Conservation (phyloP, 2,329 filamentous ascomycete species). For the Diaporthe ilicicola region DNA sequence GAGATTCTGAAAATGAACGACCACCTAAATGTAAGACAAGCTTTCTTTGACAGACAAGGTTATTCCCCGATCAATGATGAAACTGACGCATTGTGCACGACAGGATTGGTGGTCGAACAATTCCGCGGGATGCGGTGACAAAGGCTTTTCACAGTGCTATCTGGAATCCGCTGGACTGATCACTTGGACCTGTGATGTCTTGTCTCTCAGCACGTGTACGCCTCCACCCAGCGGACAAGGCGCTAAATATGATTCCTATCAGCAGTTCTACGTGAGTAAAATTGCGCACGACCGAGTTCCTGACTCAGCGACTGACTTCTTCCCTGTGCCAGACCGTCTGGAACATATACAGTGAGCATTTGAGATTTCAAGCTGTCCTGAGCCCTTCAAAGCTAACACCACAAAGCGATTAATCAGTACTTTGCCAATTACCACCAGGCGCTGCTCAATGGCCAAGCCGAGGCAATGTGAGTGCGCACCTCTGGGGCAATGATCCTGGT, state of each 20-base stretch:
- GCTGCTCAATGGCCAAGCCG: constrained; percentile 13
- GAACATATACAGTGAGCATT: constrained; percentile 10
- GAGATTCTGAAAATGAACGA: constrained; percentile 4
- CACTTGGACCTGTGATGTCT: constrained; percentile 9
- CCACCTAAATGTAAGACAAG: background rate
- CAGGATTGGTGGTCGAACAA: constrained; percentile 20
- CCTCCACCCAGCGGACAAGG: constrained; percentile 5
- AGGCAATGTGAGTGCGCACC: background rate
- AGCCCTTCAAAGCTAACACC: background rate
- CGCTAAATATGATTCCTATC: background rate
- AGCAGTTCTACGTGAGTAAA: background rate
- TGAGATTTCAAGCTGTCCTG: background rate
- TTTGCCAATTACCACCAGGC: constrained; percentile 18
- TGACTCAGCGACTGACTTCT: background rate
- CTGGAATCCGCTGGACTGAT: constrained; percentile 5
- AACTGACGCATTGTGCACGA: background rate
- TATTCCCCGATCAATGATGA: background rate
- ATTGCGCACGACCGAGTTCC: too few relatives aligned
- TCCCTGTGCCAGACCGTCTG: background rate
- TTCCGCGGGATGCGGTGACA: constrained; percentile 7
- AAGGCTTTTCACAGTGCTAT: constrained; percentile 12
- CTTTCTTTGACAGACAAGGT: background rate
- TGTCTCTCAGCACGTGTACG: constrained; percentile 9
- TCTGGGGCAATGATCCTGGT: background rate
- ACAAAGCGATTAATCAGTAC: background rate